Evolutionary conservation across 495 filamentous ascomycete genomes (phyloP).

Genomic region (Penicillium steckii): DNA sequence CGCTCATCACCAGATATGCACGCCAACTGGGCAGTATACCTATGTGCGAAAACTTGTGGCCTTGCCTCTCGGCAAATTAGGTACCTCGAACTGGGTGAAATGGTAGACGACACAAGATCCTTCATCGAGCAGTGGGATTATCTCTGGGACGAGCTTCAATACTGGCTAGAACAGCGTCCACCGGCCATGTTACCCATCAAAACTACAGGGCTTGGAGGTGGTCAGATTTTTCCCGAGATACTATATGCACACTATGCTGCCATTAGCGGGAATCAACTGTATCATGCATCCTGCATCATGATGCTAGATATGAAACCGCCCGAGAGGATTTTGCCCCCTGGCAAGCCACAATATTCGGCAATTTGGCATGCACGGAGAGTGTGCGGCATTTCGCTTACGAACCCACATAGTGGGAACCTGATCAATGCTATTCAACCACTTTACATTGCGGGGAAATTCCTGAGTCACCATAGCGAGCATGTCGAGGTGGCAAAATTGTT

Average conservation of each 20-base stretch:
- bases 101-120: slow-evolving; percentile 13
- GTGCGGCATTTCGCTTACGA: slow-evolving; percentile 43
- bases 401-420: slow-evolving; percentile 41
- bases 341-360: slow-evolving; percentile 22
- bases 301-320: slow-evolving; percentile 36
- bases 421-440: slow-evolving; percentile 48
- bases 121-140: slow-evolving; percentile 27
- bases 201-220: slow-evolving; percentile 21
- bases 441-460: slow-evolving; percentile 41
- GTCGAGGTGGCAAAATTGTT: slow-evolving; percentile 32
- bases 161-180: slow-evolving; percentile 34
- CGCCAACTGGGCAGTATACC: slow-evolving; percentile 43
- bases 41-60: slow-evolving; percentile 36
- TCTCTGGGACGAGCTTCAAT: slow-evolving; percentile 40
- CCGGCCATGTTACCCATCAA: slow-evolving; percentile 33
- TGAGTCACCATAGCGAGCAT: slow-evolving; percentile 43
- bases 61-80: slow-evolving; percentile 27
- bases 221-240: slow-evolving; percentile 35
- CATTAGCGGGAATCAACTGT: slow-evolving; percentile 45
- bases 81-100: slow-evolving; percentile 29
- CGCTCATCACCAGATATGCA: slow-evolving; percentile 28
- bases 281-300: slow-evolving; percentile 41
- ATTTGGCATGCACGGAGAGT: slow-evolving; percentile 46
- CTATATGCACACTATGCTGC: slow-evolving; percentile 40
- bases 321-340: slow-evolving; percentile 13